Evolutionary conservation across 257 asterid genomes (phyloP), one percentile per base, ranked within the genome.

Genomic region (Fraxinus quadrangulata): DNA sequence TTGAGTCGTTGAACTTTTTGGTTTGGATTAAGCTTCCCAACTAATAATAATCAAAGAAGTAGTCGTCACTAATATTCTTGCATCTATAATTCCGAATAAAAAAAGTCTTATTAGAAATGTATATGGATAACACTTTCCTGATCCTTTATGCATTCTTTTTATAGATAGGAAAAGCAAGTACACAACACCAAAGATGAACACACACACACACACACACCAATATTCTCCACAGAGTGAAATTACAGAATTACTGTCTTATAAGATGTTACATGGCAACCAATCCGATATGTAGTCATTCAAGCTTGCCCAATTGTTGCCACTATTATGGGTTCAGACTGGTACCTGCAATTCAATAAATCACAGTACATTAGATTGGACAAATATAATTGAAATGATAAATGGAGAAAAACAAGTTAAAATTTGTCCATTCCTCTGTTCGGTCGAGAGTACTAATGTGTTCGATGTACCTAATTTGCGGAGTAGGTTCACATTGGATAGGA

Each of bases 401-500:
- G 40, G 8, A 36, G 40, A 36, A 36, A 36, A 0, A 36, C 1
- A 36, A 36, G 40, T 36, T 36, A 45, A 45, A 45, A 45, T 45
- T 45, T 45, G 19, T 47, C 56, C 17, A 47, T 68, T 14, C 65
- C 30, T 17, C 4, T 21, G n/a, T 5, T 2, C 6, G 47, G 39
- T 8, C 16, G 17, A n/a, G 6, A 14, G 9, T 45, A 16, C 1
- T 17, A 66, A 21, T 2, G 23, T 13, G 6, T 7, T 56, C 28
- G 10, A 24, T 81, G 19, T 87, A 90, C 94, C 98, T 96, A 39
- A 95, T 95, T 76, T 93, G 99, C 75, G 93, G 91, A 78, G 97
- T 94, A 61, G 98, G 97, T 85, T 93, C 98, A 79, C 96, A 90
- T 4, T 95, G 94, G 70, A 95, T 85, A 26, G 89, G 97, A 83